phyloP scores from a whole-genome alignment of 108 stramenopile genomes.

The Parietichytrium sp. region DNA sequence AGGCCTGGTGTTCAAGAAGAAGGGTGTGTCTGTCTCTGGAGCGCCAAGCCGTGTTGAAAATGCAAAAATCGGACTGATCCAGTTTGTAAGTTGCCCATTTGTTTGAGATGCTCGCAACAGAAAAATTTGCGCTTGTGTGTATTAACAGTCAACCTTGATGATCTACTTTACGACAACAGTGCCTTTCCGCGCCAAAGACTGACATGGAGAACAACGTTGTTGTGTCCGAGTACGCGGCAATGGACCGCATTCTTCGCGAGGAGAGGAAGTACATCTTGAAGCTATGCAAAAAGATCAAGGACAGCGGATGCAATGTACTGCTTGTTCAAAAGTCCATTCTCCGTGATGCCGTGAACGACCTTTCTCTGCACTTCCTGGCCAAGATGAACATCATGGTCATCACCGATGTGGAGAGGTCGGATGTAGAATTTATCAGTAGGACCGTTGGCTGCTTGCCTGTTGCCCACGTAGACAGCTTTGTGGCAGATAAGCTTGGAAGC shows the following conservation, averaged over 20 bases:
- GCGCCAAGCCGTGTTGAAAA: slow-evolving; percentile 83
- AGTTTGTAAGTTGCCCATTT: slow-evolving; percentile 19
- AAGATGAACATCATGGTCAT: slow-evolving; percentile 96
- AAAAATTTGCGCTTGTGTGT: too few species aligned
- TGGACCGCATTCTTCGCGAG: slow-evolving; percentile 97
- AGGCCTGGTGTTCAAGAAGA: slow-evolving; percentile 92
- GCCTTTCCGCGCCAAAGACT: slow-evolving; percentile 96
- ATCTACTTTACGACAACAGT: slow-evolving; percentile 63
- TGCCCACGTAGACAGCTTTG: slow-evolving; percentile 89
- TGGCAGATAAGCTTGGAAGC: slow-evolving; percentile 80
- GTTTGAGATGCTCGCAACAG: not conserved
- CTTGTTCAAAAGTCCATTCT: slow-evolving; percentile 97
- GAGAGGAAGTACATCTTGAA: slow-evolving; percentile 93
- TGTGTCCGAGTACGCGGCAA: slow-evolving; percentile 95
- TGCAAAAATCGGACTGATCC: slow-evolving; percentile 93
- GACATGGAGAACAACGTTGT: slow-evolving; percentile 99
- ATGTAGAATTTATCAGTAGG: slow-evolving; percentile 92
- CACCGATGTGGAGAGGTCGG: slow-evolving; percentile 89
- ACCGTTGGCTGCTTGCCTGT: slow-evolving; percentile 89
- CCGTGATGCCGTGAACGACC: slow-evolving; percentile 98
- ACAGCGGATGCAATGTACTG: slow-evolving; percentile 91
- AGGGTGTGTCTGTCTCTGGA: slow-evolving; percentile 83
- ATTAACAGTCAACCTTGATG: not conserved
- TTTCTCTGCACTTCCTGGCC: slow-evolving; percentile 86
- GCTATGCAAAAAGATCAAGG: slow-evolving; percentile 95